Percentiles rank a stretch among this genome's conserved stretches.
Conservation (phyloP, 2,329 filamentous ascomycete genomes). For the Rhynchosporium secalis region DNA sequence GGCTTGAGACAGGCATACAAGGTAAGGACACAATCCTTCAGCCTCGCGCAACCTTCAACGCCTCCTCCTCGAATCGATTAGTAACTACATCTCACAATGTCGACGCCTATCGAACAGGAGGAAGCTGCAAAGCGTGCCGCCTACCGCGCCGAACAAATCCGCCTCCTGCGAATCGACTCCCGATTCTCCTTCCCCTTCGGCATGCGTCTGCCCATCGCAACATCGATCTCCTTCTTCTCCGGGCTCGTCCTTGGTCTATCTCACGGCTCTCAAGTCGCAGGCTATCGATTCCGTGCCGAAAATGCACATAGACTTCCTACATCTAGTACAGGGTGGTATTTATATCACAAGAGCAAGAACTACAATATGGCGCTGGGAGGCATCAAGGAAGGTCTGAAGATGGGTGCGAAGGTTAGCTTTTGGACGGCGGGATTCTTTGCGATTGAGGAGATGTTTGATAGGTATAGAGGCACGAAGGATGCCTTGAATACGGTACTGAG, state of each 20-base stretch:
- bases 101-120: conserved; percentile 21
- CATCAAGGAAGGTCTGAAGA: conserved; percentile 73
- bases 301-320: conserved; percentile 91
- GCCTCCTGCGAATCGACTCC: conserved; percentile 28
- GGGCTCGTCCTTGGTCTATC: conserved; percentile 70
- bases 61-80: background rate
- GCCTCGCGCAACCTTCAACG: conserved; percentile 25
- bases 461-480: conserved; percentile 68
- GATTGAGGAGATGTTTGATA: conserved; percentile 83
- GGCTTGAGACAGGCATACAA: background rate
- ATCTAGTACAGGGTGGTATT: conserved; percentile 84
- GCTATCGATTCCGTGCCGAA: conserved; percentile 87
- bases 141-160: conserved; percentile 23
- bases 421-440: conserved; percentile 77
- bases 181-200: conserved; percentile 63
- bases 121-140: conserved; percentile 15
- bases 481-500: conserved; percentile 80
- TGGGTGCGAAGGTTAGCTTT: conserved; percentile 68
- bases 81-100: conserved; percentile 18
- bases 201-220: conserved; percentile 65
- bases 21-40: conserved; percentile 8
- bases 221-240: conserved; percentile 62
- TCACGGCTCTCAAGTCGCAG: conserved; percentile 71
- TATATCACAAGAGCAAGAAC: conserved; percentile 99
- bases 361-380: conserved; percentile 81